Percentiles rank a stretch among this genome's conserved stretches.
phyloP scores from a whole-genome alignment of 441 rosid genomes.

The Eruca vesicaria region DNA sequence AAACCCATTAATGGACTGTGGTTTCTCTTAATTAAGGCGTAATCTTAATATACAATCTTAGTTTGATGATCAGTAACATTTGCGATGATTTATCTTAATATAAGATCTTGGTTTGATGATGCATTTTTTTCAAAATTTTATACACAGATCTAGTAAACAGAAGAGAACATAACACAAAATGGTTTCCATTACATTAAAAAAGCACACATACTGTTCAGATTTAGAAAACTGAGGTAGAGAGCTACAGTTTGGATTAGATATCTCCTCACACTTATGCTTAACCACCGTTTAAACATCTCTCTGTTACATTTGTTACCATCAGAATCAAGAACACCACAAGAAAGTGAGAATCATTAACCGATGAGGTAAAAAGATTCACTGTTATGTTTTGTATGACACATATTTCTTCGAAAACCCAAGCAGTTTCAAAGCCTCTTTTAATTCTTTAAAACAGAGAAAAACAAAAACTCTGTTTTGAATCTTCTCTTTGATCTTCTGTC shows the following conservation, averaged over 20 bases:
- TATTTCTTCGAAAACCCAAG: constrained; percentile 30
- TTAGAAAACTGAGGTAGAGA: constrained; percentile 12
- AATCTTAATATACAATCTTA: not conserved
- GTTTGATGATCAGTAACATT: not conserved
- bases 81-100: not conserved
- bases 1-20: not conserved
- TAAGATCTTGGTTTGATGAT: not conserved
- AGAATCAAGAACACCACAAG: constrained; percentile 30
- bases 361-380: constrained; percentile 22
- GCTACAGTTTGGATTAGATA: constrained; percentile 13
- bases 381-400: not conserved
- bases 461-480: constrained; percentile 18
- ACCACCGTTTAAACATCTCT: constrained; percentile 25
- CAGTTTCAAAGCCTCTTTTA: constrained; percentile 26
- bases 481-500: constrained; percentile 9
- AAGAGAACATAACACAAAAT: not conserved
- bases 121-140: not conserved
- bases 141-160: not conserved
- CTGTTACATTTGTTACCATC: constrained; percentile 27
- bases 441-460: constrained; percentile 23
- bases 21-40: not conserved
- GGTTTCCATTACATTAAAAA: not conserved
- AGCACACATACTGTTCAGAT: not conserved
- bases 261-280: constrained; percentile 29
- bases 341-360: constrained; percentile 12